Evolutionary conservation across 1,284 basidiomycete species (phyloP).

Genomic region (Trametes sp.): DNA sequence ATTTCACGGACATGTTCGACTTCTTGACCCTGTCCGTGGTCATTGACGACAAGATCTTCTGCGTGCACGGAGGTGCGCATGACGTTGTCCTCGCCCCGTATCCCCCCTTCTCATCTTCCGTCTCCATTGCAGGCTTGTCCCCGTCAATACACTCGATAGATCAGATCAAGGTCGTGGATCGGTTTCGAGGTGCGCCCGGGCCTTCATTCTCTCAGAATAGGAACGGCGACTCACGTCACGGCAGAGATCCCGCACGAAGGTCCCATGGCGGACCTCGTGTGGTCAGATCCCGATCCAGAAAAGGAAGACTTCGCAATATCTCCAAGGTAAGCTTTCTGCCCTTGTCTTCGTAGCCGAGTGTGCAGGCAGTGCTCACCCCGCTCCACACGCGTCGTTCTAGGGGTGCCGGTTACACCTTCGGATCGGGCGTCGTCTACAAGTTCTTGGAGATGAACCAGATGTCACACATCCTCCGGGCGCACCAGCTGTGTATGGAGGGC

Average conservation of each 20-base stretch:
- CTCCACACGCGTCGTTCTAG: slow-evolving; percentile 49
- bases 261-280: slow-evolving; percentile 99
- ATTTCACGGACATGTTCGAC: slow-evolving; percentile 99
- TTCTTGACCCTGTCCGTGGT: slow-evolving; percentile 97
- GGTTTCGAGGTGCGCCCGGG: slow-evolving; percentile 81
- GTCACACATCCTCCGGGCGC: slow-evolving; percentile 97
- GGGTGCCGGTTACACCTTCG: slow-evolving; percentile 99
- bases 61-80: slow-evolving; percentile 90
- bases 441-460: slow-evolving; percentile 95
- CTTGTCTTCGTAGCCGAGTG: not conserved
- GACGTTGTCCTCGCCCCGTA: slow-evolving; percentile 15
- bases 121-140: slow-evolving; percentile 76
- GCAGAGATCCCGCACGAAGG: slow-evolving; percentile 99
- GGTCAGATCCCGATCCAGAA: slow-evolving; percentile 99
- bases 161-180: slow-evolving; percentile 99
- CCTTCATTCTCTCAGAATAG: not conserved
- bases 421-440: slow-evolving; percentile 98
- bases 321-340: slow-evolving; percentile 73
- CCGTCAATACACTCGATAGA: slow-evolving; percentile 99
- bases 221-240: slow-evolving; percentile 17
- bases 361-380: not conserved
- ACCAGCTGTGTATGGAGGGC: slow-evolving; percentile 99
- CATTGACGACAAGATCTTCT: slow-evolving; percentile 99
- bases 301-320: slow-evolving; percentile 99
- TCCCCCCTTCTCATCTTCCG: slow-evolving; percentile 16